Conservation (phyloP, 495 filamentous ascomycete genomes). For the Hypoxylon cercidicola region DNA sequence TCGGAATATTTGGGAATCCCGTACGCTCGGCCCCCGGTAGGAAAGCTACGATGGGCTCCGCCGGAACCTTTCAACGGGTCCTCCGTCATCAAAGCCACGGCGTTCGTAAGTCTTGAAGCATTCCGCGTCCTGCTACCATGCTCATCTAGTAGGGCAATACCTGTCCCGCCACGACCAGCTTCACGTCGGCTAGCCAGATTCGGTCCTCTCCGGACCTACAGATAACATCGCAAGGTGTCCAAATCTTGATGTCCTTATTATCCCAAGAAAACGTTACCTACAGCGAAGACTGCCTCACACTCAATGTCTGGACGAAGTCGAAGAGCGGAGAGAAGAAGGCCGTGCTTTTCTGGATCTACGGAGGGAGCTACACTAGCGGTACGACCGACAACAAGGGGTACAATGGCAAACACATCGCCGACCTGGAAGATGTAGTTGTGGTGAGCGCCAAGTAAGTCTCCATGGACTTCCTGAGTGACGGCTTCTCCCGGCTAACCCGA, state of each 20-base stretch:
- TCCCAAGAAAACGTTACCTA: conserved; percentile 9
- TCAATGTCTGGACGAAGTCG: conserved; percentile 61
- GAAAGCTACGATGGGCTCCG: conserved; percentile 57
- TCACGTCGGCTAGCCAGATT: conserved; percentile 28
- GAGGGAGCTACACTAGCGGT: conserved; percentile 50
- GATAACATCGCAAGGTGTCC: conserved; percentile 8
- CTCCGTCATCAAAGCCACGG: conserved; percentile 29
- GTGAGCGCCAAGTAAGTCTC: conserved; percentile 65
- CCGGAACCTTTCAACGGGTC: conserved; percentile 36
- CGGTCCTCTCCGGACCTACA: conserved; percentile 6
- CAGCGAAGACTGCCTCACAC: conserved; percentile 66
- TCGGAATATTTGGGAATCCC: conserved; percentile 63
- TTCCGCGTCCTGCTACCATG: conserved; percentile 2
- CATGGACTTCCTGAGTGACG: background rate
- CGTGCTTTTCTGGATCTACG: conserved; percentile 57
- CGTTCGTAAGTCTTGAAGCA: conserved; percentile 43
- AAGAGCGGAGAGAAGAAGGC: conserved; percentile 28
- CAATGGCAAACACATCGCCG: conserved; percentile 54
- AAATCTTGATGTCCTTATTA: conserved; percentile 2
- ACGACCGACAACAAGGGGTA: conserved; percentile 47
- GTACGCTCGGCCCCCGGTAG: conserved; percentile 58
- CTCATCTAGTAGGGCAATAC: conserved; percentile 5
- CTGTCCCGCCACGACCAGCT: conserved; percentile 35
- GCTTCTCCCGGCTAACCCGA: background rate
- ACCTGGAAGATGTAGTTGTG: conserved; percentile 64